phyloP scores from a whole-genome alignment of 208 protist genomes.

The Plasmodiophora brassicae region DNA sequence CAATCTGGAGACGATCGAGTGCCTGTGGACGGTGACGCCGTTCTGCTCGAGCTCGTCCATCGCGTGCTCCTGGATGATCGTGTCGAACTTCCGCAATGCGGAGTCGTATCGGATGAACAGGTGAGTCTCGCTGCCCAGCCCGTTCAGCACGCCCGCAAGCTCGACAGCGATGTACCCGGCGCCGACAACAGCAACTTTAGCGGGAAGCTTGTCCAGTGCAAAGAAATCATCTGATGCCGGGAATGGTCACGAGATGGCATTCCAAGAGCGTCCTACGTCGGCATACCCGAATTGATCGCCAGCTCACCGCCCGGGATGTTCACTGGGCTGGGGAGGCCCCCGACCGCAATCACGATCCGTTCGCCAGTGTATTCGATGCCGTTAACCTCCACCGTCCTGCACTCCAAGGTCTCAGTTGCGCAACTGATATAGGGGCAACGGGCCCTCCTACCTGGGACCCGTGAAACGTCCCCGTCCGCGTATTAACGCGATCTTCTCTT shows the following conservation, averaged over 20 bases:
- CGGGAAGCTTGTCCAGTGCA: background rate
- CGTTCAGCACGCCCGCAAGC: conserved; percentile 58
- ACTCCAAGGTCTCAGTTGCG: background rate
- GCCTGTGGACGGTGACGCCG: conserved; percentile 40
- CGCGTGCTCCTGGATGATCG: conserved; percentile 47
- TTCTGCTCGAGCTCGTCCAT: conserved; percentile 49
- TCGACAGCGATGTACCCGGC: conserved; percentile 73
- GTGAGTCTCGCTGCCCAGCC: conserved; percentile 52
- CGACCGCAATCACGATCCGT: conserved; percentile 57
- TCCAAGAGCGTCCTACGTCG: background rate
- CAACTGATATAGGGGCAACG: background rate
- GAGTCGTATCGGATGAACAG: conserved; percentile 55
- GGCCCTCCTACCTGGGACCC: background rate
- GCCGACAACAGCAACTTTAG: conserved; percentile 53
- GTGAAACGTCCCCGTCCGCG: conserved; percentile 54
- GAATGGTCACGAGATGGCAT: conserved; percentile 10
- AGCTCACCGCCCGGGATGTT: conserved; percentile 47
- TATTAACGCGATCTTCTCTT: conserved; percentile 45
- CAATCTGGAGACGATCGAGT: background rate
- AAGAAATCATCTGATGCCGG: background rate
- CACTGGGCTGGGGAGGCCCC: conserved; percentile 39
- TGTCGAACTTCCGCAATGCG: conserved; percentile 60
- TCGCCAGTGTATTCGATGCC: background rate
- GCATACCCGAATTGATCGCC: conserved; percentile 54
- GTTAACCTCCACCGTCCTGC: background rate